Conservation (phyloP, 2,329 filamentous ascomycete species). For the Colletotrichum sp. region DNA sequence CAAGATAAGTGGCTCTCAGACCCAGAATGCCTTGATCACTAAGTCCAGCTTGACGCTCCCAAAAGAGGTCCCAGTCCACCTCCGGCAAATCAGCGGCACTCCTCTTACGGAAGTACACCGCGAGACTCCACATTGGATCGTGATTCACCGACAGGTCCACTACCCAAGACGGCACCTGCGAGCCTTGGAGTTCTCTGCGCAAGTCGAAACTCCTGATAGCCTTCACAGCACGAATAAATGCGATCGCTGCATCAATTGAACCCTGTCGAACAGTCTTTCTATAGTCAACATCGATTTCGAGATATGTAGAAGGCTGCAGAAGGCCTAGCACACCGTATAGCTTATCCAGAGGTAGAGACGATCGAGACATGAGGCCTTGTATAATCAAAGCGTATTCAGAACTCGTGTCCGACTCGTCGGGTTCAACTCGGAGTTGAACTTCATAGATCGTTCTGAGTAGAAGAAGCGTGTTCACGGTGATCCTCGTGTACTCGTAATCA, state of each 20-base stretch:
- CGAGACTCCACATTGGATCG: rapidly evolving
- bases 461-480: rapidly evolving
- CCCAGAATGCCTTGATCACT: not conserved
- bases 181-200: not conserved
- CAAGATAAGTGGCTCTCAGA: not conserved
- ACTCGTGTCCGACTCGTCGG: too few relatives aligned
- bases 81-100: too few relatives aligned
- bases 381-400: rapidly evolving
- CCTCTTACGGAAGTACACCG: rapidly evolving
- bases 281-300: not conserved
- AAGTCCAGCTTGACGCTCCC: not conserved
- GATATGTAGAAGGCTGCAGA: rapidly evolving
- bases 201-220: rapidly evolving
- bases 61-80: not conserved
- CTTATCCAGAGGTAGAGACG: not conserved
- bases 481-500: too few relatives aligned
- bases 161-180: not conserved
- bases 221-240: not conserved
- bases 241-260: not conserved
- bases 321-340: not conserved
- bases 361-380: not conserved
- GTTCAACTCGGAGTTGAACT: too few relatives aligned
- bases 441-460: rapidly evolving
- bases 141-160: rapidly evolving
- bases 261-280: not conserved